Base-by-base conservation (phyloP, 2,329 filamentous ascomycete species). In the Penicillium sp. region DNA sequence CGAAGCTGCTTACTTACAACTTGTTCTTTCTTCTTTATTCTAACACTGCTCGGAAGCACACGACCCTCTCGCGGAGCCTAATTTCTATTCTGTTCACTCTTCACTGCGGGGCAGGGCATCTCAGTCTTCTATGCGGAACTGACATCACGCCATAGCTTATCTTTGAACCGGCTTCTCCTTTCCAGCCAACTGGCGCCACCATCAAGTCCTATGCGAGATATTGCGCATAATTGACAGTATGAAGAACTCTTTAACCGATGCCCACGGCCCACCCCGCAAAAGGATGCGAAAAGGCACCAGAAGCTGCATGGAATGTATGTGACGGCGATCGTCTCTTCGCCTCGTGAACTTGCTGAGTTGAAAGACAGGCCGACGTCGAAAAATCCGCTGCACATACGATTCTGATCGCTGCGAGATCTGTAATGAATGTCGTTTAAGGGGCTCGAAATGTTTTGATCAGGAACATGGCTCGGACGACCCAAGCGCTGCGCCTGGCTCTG, bases 231-330 rank as follows among this genome's bases (percentile, higher is more conserved):
- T n/a, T 29, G 35, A 50, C 3, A 41, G 8, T 21, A 37, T 41
- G 19, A 67, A 70, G 66, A 59, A 60, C 27, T 48, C 56, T 26
- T 68, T 53, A 66, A 59, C 47, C 56, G 63, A 75, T 47, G 51
- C 53, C 10, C 66, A 72, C 46, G 73, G 65, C 1, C 74, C 70
- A 3, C 66, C 73, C n/a, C 70, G 70, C 33, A 77, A 77, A 64
- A 77, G 70, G 59, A 77, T 78, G 73, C 66, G 75, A 45, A 78
- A 77, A 45, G 75, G 75, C 21, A 78, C 75, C 22, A 76, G 73
- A 58, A 77, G 75, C 57, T 78, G 75, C 63, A 63, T 67, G 48
- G 75, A 77, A 66, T 78, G 75, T 73, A 66, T 47, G 66, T 56
- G 35, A 33, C 24, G n/a, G 24, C 6, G 21, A 41, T 11, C 39